These are phyloP conservation scores for Thielaviopsis musarum DNA, from an alignment of 2,329 filamentous ascomycete species.

Conservation along the genomic window DNA sequence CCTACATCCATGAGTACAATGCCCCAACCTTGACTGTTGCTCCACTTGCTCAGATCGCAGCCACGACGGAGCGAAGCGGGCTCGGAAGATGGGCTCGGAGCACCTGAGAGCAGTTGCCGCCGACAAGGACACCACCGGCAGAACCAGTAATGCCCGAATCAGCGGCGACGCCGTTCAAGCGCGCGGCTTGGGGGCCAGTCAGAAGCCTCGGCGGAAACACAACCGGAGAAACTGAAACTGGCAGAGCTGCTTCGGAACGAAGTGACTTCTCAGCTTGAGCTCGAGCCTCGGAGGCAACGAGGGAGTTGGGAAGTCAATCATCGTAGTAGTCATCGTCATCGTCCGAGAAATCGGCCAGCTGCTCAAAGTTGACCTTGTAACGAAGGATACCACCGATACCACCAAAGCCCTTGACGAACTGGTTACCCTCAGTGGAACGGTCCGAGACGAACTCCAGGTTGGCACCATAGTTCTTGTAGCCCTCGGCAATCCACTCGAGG, in stretches of 20 bases:
- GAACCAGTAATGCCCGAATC: slow-evolving; percentile 18
- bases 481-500: slow-evolving; percentile 98
- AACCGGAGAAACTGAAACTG: slow-evolving; percentile 26
- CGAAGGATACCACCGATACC: slow-evolving; percentile 93
- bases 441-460: slow-evolving; percentile 95
- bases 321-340: slow-evolving; percentile 91
- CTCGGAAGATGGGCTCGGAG: slow-evolving; percentile 38
- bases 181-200: slow-evolving; percentile 22
- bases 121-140: slow-evolving; percentile 10
- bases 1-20: not conserved
- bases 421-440: slow-evolving; percentile 92
- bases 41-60: slow-evolving; percentile 33
- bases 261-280: slow-evolving; percentile 40
- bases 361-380: slow-evolving; percentile 99
- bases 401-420: slow-evolving; percentile 99
- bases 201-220: slow-evolving; percentile 24
- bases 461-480: slow-evolving; percentile 95
- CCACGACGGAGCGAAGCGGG: slow-evolving; percentile 53
- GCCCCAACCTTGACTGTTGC: not conserved
- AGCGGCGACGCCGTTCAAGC: slow-evolving; percentile 19
- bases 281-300: slow-evolving; percentile 74
- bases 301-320: slow-evolving; percentile 82
- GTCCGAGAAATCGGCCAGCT: slow-evolving; percentile 79
- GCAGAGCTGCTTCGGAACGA: slow-evolving; percentile 22
- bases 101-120: slow-evolving; percentile 30